Conservation (phyloP, 1,284 basidiomycete species). For the Ceratobasidium papillatum region DNA sequence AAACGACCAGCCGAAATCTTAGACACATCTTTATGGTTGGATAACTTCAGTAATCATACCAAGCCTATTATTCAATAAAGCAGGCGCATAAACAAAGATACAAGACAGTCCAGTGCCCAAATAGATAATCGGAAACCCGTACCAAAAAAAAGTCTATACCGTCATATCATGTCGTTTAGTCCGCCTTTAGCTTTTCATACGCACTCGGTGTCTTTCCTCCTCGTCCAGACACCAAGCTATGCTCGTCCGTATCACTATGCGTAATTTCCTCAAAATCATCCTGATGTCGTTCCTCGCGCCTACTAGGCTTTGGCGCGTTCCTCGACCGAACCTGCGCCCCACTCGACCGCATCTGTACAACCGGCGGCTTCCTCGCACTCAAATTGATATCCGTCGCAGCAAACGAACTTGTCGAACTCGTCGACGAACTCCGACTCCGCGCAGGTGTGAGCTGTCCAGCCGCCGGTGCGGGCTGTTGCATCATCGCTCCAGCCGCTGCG, state of each 20-base stretch:
- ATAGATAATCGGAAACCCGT: neutral
- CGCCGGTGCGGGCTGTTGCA: neutral
- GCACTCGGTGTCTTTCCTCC: slow-evolving; percentile 15
- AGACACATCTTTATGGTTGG: no score
- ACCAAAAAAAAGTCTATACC: neutral
- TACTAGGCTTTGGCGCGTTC: neutral
- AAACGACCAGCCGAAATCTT: neutral
- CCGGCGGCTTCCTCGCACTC: neutral
- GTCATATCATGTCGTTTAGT: neutral
- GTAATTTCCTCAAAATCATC: slow-evolving; percentile 14
- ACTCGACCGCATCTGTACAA: slow-evolving; percentile 8
- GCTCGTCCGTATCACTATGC: slow-evolving; percentile 6
- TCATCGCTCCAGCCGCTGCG: slow-evolving; percentile 27
- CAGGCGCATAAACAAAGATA: neutral
- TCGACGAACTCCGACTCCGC: slow-evolving; percentile 30
- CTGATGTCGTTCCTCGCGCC: neutral
- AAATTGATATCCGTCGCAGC: slow-evolving; percentile 34
- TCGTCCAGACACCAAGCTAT: slow-evolving; percentile 1
- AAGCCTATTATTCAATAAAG: neutral
- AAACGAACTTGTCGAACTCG: slow-evolving; percentile 31
- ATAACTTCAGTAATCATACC: neutral
- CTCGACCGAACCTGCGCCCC: slow-evolving; percentile 19
- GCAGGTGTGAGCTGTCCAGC: neutral
- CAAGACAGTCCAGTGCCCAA: neutral
- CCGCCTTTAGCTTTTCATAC: slow-evolving; percentile 33